A percentile compares a stretch with the other conserved stretches of the same genome.
Conservation (phyloP, 805 yeast genomes). For the Starmerella vaccinii region DNA sequence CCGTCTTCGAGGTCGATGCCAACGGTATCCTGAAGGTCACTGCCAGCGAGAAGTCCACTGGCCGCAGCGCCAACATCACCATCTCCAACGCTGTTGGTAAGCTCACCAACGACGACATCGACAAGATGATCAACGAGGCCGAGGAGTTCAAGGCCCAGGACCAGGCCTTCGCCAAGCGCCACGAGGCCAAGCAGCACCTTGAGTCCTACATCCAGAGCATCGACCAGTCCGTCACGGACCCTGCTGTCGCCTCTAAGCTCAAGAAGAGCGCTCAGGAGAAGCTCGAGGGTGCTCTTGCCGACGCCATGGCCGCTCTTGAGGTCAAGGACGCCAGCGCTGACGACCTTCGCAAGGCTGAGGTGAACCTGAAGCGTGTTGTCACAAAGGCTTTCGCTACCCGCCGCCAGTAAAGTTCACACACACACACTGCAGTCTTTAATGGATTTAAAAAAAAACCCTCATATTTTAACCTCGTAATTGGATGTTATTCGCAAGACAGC, state of each 20-base stretch:
- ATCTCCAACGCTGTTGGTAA: conserved; percentile 99
- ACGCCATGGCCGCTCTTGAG: conserved; percentile 95
- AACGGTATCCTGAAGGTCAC: conserved; percentile 99
- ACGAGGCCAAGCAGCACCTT: conserved; percentile 98
- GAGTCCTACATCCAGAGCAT: conserved; percentile 96
- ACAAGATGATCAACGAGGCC: conserved; percentile 97
- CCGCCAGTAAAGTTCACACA: conserved; percentile 27
- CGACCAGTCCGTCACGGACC: conserved; percentile 95
- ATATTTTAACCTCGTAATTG: neutral
- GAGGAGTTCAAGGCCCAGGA: conserved; percentile 98
- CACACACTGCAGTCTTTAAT: neutral
- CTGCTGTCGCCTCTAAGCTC: conserved; percentile 92
- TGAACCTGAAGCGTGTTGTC: conserved; percentile 97
- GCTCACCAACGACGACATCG: conserved; percentile 91
- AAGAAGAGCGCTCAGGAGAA: conserved; percentile 95
- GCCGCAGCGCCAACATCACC: conserved; percentile 96
- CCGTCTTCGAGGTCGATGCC: conserved; percentile 97
- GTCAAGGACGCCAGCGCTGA: conserved; percentile 94
- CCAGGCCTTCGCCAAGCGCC: conserved; percentile 98
- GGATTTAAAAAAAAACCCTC: conserved; percentile 1
- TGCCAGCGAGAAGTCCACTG: conserved; percentile 97
- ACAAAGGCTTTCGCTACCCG: conserved; percentile 99
- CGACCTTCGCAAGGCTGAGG: conserved; percentile 98
- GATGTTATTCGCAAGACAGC: conserved; percentile 1
- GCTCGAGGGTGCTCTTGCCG: conserved; percentile 96